A percentile compares a stretch with the other conserved stretches of the same genome.
Conservation (phyloP, 1,284 basidiomycete species). For the Pseudozyma hubeiensis region DNA sequence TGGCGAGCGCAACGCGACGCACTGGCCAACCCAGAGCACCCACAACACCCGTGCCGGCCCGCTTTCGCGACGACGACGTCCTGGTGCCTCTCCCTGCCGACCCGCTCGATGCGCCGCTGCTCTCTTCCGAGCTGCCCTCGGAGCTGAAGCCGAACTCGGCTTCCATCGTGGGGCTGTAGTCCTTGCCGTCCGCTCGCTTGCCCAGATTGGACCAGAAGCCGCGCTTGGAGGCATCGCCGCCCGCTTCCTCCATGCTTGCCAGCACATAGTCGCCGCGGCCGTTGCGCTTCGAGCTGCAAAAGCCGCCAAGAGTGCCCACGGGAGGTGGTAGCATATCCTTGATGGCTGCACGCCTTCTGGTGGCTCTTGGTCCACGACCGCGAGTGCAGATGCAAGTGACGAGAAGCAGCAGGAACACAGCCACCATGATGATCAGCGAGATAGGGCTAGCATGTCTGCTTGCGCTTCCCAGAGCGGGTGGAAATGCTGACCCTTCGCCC, state of each 20-base stretch:
- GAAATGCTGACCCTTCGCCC: slow-evolving; percentile 47
- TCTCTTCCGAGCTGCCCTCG: slow-evolving; percentile 52
- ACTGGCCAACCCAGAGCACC: slow-evolving; percentile 39
- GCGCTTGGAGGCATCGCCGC: slow-evolving; percentile 25
- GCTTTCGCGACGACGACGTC: slow-evolving; percentile 20
- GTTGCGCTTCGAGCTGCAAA: slow-evolving; percentile 38
- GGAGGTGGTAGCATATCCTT: slow-evolving; percentile 55
- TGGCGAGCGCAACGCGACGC: slow-evolving; percentile 29
- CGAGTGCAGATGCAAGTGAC: slow-evolving; percentile 51
- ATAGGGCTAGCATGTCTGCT: slow-evolving; percentile 32
- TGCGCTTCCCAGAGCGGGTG: slow-evolving; percentile 31
- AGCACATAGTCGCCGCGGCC: slow-evolving; percentile 60
- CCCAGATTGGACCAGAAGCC: slow-evolving; percentile 47
- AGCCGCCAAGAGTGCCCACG: slow-evolving; percentile 45
- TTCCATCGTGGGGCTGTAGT: slow-evolving; percentile 48
- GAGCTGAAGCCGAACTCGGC: slow-evolving; percentile 49
- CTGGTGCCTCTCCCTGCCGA: slow-evolving; percentile 21
- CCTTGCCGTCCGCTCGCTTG: slow-evolving; percentile 36
- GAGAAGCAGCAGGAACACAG: slow-evolving; percentile 45
- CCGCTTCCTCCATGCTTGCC: slow-evolving; percentile 62
- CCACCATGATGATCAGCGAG: slow-evolving; percentile 35
- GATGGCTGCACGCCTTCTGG: slow-evolving; percentile 41
- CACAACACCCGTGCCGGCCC: slow-evolving; percentile 18
- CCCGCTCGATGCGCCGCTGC: slow-evolving; percentile 32
- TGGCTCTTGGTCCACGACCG: slow-evolving; percentile 47